phyloP scores from a whole-genome alignment of 345 rosid genomes.

The Populus deltoides region DNA sequence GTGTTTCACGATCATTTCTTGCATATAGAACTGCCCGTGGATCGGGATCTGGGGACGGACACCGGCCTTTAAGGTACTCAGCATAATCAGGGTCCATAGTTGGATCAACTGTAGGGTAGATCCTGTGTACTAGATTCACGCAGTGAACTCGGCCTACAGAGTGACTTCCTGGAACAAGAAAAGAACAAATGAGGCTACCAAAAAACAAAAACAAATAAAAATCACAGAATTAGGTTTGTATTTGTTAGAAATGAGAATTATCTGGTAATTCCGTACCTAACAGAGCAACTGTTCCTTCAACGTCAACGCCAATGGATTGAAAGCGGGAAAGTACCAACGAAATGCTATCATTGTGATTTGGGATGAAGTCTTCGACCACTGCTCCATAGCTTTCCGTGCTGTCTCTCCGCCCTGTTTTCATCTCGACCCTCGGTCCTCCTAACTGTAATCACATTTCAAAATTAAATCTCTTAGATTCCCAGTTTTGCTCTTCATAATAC shows the following conservation, averaged over 20 bases:
- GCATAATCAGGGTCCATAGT: slow-evolving; percentile 61
- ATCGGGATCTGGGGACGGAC: slow-evolving; percentile 57
- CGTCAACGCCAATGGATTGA: slow-evolving; percentile 55
- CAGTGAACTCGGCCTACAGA: slow-evolving; percentile 88
- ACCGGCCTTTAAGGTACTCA: slow-evolving; percentile 54
- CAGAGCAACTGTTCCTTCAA: slow-evolving; percentile 67
- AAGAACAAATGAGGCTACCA: not conserved
- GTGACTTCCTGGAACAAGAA: slow-evolving; percentile 53
- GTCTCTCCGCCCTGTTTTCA: slow-evolving; percentile 79
- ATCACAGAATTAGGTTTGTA: no score
- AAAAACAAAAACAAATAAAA: not conserved
- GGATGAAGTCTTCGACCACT: slow-evolving; percentile 40
- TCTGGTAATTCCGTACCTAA: slow-evolving; percentile 38
- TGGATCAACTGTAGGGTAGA: slow-evolving; percentile 71
- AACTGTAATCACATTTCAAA: slow-evolving; percentile 26
- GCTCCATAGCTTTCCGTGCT: slow-evolving; percentile 50
- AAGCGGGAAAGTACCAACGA: slow-evolving; percentile 59
- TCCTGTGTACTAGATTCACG: slow-evolving; percentile 61
- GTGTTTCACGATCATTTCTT: slow-evolving; percentile 71
- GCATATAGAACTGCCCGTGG: slow-evolving; percentile 56
- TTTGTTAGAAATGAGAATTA: not conserved
- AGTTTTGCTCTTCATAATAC: not conserved
- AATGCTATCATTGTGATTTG: slow-evolving; percentile 69
- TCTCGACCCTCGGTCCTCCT: slow-evolving; percentile 78
- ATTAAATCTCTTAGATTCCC: not conserved